phyloP scores from a whole-genome alignment of 2,329 filamentous ascomycete genomes.

The Aspergillus thermomutatus region DNA sequence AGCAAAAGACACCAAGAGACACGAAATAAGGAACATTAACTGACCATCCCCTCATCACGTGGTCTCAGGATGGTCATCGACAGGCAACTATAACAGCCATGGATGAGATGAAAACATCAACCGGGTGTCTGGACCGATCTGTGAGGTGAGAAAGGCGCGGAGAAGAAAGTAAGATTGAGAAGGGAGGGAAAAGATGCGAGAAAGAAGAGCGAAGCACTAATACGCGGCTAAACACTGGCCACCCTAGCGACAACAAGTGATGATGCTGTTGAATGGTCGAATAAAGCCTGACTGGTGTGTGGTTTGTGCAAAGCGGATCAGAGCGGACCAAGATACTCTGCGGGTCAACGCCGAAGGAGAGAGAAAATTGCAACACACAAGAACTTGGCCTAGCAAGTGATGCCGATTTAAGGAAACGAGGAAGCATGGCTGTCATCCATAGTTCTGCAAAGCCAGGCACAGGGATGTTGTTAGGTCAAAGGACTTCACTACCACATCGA shows the following conservation, averaged over 20 bases:
- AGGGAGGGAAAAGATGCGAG: not conserved
- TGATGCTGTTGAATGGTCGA: slow-evolving; percentile 17
- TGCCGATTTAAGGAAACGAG: not conserved
- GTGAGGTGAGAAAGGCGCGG: slow-evolving; percentile 3
- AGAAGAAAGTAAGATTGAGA: not conserved
- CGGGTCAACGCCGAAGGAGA: not conserved
- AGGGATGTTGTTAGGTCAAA: not conserved
- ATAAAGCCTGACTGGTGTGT: not conserved
- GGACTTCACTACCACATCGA: not conserved
- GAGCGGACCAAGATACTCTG: not conserved
- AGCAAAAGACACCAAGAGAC: not conserved
- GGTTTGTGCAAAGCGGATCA: slow-evolving; percentile 7
- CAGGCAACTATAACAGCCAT: slow-evolving; percentile 18
- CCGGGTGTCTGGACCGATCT: slow-evolving; percentile 3
- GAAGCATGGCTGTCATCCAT: not conserved
- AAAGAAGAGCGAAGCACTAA: slow-evolving; percentile 5
- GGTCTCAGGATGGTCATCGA: slow-evolving; percentile 19
- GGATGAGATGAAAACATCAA: slow-evolving; percentile 15
- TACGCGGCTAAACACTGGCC: slow-evolving; percentile 15
- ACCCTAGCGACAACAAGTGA: slow-evolving; percentile 14
- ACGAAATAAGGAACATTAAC: slow-evolving; percentile 10
- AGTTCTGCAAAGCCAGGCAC: not conserved
- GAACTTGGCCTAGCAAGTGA: not conserved
- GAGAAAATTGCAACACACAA: not conserved
- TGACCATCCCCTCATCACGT: slow-evolving; percentile 40